phyloP scores from a whole-genome alignment of 768 basidiomycete genomes.

The Boletus subcaerulescens region DNA sequence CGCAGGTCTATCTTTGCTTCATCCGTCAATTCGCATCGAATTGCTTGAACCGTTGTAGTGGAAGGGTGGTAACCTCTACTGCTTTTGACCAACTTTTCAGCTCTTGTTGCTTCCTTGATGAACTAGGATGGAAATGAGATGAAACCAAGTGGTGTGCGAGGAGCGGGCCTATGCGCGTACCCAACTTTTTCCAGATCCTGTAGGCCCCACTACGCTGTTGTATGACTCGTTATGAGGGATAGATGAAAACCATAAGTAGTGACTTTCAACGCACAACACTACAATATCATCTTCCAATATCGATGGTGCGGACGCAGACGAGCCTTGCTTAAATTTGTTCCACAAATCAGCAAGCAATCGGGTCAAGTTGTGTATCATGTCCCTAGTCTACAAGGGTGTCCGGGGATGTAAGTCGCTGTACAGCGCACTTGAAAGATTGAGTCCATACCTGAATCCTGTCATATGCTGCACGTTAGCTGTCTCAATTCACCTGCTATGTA shows the following conservation, averaged over 20 bases:
- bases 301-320: not conserved
- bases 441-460: too few relatives aligned
- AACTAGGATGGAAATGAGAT: constrained; percentile 9
- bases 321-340: constrained; percentile 14
- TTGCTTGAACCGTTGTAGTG: constrained; percentile 10
- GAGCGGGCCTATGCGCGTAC: constrained; percentile 1
- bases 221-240: not conserved
- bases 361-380: not conserved
- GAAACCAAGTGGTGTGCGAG: not conserved
- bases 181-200: constrained; percentile 22
- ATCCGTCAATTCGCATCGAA: constrained; percentile 12
- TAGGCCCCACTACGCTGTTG: constrained; percentile 17
- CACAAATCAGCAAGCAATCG: not conserved
- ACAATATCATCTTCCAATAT: constrained; percentile 19
- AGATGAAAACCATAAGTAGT: not conserved
- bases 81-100: not conserved
- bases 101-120: constrained; percentile 7
- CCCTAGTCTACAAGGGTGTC: not conserved
- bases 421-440: too few relatives aligned
- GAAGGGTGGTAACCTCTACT: not conserved
- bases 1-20: not conserved
- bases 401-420: too few relatives aligned
- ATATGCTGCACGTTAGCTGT: too few relatives aligned
- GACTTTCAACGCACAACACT: constrained; percentile 14
- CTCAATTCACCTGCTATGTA: too few relatives aligned